phyloP scores from a whole-genome alignment of 176 grass and related monocot species.

The Miscanthus lutarioriparius region DNA sequence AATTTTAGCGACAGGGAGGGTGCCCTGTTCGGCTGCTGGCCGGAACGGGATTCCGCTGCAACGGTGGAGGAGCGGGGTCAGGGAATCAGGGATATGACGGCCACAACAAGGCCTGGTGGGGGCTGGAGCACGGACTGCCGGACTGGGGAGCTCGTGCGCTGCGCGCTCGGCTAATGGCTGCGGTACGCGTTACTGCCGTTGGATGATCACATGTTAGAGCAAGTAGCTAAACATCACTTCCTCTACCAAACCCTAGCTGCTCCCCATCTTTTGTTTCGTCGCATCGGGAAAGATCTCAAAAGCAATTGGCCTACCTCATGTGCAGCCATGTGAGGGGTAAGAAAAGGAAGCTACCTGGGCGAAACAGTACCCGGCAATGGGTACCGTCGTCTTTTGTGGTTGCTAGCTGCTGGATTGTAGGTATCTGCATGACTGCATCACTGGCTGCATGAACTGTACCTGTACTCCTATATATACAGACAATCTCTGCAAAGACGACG shows the following conservation, averaged over 20 bases:
- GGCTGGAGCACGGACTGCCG: neutral
- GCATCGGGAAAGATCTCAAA: too few species aligned
- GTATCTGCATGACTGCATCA: neutral
- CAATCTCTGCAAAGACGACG: neutral
- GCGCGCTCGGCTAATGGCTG: too few species aligned
- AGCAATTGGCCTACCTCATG: conserved; percentile 40
- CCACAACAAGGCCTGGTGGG: conserved; percentile 6
- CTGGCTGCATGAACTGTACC: neutral
- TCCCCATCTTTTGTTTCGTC: neutral
- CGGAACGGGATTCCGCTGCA: neutral
- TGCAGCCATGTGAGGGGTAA: conserved; percentile 39
- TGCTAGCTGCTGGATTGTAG: neutral
- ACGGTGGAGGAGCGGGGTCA: neutral
- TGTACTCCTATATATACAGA: neutral
- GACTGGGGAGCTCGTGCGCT: conserved; percentile 1
- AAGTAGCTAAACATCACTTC: too few species aligned
- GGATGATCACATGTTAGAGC: too few species aligned
- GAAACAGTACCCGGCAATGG: neutral
- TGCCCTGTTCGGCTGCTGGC: neutral
- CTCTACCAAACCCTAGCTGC: too few species aligned
- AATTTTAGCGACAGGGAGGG: neutral
- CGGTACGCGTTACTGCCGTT: too few species aligned
- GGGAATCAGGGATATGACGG: too few species aligned
- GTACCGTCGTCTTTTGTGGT: neutral
- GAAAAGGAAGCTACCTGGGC: conserved; percentile 13